phyloP scores from a whole-genome alignment of 2,329 filamentous ascomycete genomes.

The Penicillium sp. region DNA sequence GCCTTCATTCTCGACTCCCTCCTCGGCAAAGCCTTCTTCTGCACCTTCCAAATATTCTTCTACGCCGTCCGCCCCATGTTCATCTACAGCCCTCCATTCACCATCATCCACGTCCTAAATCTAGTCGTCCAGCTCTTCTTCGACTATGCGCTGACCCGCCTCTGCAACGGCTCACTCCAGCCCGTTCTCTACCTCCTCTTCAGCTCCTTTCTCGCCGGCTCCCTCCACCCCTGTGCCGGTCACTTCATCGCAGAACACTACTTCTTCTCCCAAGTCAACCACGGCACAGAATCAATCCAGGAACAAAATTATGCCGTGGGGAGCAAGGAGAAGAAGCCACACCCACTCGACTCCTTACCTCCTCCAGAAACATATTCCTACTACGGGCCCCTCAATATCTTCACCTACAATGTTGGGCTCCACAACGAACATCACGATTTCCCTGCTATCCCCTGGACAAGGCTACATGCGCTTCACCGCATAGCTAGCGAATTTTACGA shows the following conservation, averaged over 20 bases:
- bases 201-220: constrained; percentile 91
- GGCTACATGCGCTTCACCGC: constrained; percentile 74
- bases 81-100: constrained; percentile 87
- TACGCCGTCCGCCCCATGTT: constrained; percentile 96
- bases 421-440: constrained; percentile 99
- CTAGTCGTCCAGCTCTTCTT: constrained; percentile 76
- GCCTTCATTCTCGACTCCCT: constrained; percentile 91
- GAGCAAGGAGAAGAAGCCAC: constrained; percentile 37
- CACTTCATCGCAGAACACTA: constrained; percentile 99
- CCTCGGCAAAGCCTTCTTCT: constrained; percentile 97
- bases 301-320: constrained; percentile 42
- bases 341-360: constrained; percentile 65
- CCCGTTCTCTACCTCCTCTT: constrained; percentile 82
- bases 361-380: constrained; percentile 96
- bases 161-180: constrained; percentile 60
- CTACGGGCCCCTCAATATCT: constrained; percentile 87
- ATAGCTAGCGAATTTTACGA: constrained; percentile 92
- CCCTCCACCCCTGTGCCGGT: constrained; percentile 89
- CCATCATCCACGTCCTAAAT: constrained; percentile 82
- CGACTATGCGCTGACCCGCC: constrained; percentile 70
- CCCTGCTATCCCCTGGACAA: constrained; percentile 93
- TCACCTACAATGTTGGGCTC: constrained; percentile 96
- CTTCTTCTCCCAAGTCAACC: constrained; percentile 60
- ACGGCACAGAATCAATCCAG: constrained; percentile 56
- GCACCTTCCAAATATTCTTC: constrained; percentile 98